Evolutionary conservation across 805 yeast species (phyloP), one percentile per base, ranked within the genome.

Genomic region (Ogataea siamensis): DNA sequence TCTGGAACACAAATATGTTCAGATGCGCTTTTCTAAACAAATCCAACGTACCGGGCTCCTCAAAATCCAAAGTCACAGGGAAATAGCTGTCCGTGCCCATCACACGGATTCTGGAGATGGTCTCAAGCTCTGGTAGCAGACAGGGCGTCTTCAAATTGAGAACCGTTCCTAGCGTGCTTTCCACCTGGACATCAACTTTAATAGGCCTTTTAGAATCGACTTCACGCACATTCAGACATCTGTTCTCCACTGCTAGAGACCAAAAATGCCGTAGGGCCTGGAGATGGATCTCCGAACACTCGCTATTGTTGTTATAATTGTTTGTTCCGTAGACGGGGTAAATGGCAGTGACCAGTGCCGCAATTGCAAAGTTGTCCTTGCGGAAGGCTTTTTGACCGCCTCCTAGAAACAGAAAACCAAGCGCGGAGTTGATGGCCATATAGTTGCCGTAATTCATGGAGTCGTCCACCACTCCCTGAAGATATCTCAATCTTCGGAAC

Each of bases 261-360:
- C 98, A 93, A 47, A 93, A 82, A 58, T 88, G 94, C 28, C 95
- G 70, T 24, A 88, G 63, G 2, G 94, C 96, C 57, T 87, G 95
- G 37, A 91, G 58, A 54, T 85, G 87, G 14, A 83, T 76, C 35
- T 75, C 78, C 29, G 69, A 66, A n/a, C 63, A 66, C 11, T 55
- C 55, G 19, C 49, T 46, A n/a, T 35, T 42, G 14, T 39, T 31
- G 17, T 28, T 42, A 27, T 38, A 42, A 17, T 34, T 40, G 38
- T 29, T 43, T 7, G 42, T 39, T 9, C 46, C 45, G n/a, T 78
- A 80, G 2, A 80, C 67, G 2, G 97, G 97, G 47, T 87, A 79
- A n/a, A 85, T 66, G 0, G 96, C 73, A 0, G 87, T 73, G 1
- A 87, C 63, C 50, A 93, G 68, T 3, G 82, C 60, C 0, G 89